These are phyloP conservation scores for Curvularia eragrostidis DNA, from an alignment of 2,329 filamentous ascomycete genomes.

Conservation along the genomic window DNA sequence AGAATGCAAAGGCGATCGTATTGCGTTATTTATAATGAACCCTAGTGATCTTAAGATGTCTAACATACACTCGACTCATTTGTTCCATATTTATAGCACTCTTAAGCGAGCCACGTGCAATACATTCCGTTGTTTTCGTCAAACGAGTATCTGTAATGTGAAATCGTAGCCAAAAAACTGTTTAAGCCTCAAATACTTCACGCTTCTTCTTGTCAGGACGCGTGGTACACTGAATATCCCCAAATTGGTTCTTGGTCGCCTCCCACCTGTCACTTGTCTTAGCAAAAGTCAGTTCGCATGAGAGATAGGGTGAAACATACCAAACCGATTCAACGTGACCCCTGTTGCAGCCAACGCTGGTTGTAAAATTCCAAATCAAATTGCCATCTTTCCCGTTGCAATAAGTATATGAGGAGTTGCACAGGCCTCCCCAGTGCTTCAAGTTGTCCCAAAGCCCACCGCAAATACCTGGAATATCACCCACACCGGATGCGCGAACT, in stretches of 20 bases:
- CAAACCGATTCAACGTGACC: conserved; percentile 1
- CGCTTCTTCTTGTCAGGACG: background rate
- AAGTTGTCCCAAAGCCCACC: background rate
- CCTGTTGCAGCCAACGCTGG: background rate
- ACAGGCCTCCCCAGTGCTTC: background rate
- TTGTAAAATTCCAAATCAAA: conserved; percentile 1
- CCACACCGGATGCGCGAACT: background rate
- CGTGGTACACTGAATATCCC: background rate
- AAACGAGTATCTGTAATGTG: too few relatives aligned
- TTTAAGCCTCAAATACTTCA: background rate
- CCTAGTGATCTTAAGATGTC: too few relatives aligned
- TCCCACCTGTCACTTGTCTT: background rate
- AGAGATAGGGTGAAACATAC: background rate
- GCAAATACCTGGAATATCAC: background rate
- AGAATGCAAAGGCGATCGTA: too few relatives aligned
- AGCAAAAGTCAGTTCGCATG: background rate
- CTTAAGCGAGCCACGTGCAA: too few relatives aligned
- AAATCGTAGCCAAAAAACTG: too few relatives aligned
- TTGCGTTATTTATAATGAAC: too few relatives aligned
- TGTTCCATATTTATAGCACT: too few relatives aligned
- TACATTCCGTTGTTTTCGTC: too few relatives aligned
- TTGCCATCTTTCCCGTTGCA: background rate
- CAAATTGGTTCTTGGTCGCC: conserved; percentile 1
- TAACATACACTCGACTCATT: too few relatives aligned
- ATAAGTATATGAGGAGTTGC: background rate